Conservation (phyloP, 192 early-diverging fungal species). For the Umbelopsis isabellina region DNA sequence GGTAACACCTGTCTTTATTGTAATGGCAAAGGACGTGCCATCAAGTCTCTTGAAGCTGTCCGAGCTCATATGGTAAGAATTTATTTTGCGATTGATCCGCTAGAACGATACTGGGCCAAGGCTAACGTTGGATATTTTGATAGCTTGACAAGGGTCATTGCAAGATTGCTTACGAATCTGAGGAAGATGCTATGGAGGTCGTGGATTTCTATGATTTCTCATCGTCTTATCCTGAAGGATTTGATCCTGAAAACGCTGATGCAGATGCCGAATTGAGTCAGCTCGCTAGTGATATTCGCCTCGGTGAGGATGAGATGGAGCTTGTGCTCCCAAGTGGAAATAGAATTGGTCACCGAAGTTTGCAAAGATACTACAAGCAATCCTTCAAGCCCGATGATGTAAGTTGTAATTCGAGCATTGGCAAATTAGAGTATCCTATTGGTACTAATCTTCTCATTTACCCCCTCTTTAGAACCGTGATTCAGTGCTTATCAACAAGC, state of each 20-base stretch:
- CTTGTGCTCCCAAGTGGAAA: conserved; percentile 86
- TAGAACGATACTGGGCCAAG: neutral
- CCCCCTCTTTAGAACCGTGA: conserved; percentile 57
- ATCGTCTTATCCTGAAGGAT: conserved; percentile 73
- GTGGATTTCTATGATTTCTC: conserved; percentile 97
- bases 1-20: conserved; percentile 96
- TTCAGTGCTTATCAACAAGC: conserved; percentile 76
- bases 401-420: conserved; percentile 13
- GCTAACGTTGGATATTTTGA: neutral
- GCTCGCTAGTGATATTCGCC: conserved; percentile 38
- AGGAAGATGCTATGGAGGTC: conserved; percentile 87
- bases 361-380: conserved; percentile 88
- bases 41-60: conserved; percentile 91
- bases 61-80: conserved; percentile 82
- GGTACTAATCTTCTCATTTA: neutral
- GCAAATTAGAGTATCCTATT: conserved; percentile 1
- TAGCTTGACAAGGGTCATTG: conserved; percentile 92
- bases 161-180: conserved; percentile 95
- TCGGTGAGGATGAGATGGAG: conserved; percentile 83
- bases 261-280: conserved; percentile 46
- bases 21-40: conserved; percentile 84
- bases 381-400: conserved; percentile 67
- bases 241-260: conserved; percentile 49
- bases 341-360: conserved; percentile 78
- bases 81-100: conserved; percentile 25